phyloP scores from a whole-genome alignment of 2,329 filamentous ascomycete species.

The Aspergillus calidoustus region DNA sequence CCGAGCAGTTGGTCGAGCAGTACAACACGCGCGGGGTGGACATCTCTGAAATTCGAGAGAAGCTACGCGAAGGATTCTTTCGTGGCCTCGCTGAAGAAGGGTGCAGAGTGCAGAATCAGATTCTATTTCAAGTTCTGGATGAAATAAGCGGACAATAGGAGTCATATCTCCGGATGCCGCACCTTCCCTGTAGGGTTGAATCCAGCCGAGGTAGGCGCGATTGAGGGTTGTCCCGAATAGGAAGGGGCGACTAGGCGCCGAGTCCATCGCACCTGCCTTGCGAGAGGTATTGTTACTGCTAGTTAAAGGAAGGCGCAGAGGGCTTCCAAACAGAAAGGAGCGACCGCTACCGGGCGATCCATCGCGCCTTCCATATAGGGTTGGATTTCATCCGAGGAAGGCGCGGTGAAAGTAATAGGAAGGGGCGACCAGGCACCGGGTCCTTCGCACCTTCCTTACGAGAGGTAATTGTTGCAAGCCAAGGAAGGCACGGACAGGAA shows the following conservation, averaged over 20 bases:
- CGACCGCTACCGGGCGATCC: too few relatives aligned
- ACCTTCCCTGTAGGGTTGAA: background rate
- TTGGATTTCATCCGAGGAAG: background rate
- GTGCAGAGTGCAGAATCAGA: slow-evolving; percentile 46
- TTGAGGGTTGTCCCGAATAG: background rate
- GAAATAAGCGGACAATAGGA: slow-evolving; percentile 39
- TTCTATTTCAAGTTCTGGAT: slow-evolving; percentile 48
- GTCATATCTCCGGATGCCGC: background rate
- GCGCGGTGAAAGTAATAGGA: background rate
- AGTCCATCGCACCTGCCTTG: background rate
- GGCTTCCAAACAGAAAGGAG: too few relatives aligned
- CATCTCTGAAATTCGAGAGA: slow-evolving; percentile 40
- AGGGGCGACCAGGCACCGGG: background rate
- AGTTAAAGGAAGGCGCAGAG: too few relatives aligned
- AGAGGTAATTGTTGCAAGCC: background rate
- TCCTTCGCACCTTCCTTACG: background rate
- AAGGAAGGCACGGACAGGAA: background rate
- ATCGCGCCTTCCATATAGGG: background rate
- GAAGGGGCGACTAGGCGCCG: background rate
- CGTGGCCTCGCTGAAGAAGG: slow-evolving; percentile 34
- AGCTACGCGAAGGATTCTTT: slow-evolving; percentile 41
- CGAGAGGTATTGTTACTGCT: background rate
- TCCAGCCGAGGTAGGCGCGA: background rate
- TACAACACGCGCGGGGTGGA: slow-evolving; percentile 43
- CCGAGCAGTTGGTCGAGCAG: slow-evolving; percentile 43